Evolutionary conservation across 164 flowering plant genomes (phyloP).

Genomic region (Echeveria elegans): DNA sequence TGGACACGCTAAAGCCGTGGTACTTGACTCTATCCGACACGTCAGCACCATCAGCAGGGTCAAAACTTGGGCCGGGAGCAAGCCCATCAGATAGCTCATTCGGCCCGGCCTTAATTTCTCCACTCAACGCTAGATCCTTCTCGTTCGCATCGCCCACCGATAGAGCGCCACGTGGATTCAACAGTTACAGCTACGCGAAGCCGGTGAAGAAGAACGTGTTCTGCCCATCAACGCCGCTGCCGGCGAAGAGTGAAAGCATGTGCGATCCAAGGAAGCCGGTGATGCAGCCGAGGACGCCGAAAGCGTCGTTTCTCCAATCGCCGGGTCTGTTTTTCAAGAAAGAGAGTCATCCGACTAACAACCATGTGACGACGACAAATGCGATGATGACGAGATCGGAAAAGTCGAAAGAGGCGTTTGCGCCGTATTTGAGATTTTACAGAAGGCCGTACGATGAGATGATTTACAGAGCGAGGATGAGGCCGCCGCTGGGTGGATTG

Average conservation of each 20-base stretch:
- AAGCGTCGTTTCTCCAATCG: slow-evolving; percentile 83
- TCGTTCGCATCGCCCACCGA: slow-evolving; percentile 88
- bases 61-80: slow-evolving; percentile 46
- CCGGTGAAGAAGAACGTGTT: slow-evolving; percentile 24
- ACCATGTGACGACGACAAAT: slow-evolving; percentile 2
- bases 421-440: slow-evolving; percentile 60
- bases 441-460: slow-evolving; percentile 88
- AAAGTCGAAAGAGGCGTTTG: slow-evolving; percentile 54
- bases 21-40: slow-evolving; percentile 64
- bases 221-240: slow-evolving; percentile 70
- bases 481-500: slow-evolving; percentile 94
- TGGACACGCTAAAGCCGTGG: slow-evolving; percentile 95
- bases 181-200: slow-evolving; percentile 13
- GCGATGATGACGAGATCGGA: slow-evolving; percentile 38
- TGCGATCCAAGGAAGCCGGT: slow-evolving; percentile 13
- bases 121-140: slow-evolving; percentile 76
- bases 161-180: slow-evolving; percentile 44
- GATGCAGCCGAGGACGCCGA: slow-evolving; percentile 54
- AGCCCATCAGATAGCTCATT: slow-evolving; percentile 24
- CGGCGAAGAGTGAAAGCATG: slow-evolving; percentile 25
- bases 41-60: slow-evolving; percentile 15
- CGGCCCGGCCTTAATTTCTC: slow-evolving; percentile 74
- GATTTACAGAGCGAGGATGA: slow-evolving; percentile 89
- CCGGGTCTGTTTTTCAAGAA: slow-evolving; percentile 68
- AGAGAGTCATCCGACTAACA: slow-evolving; percentile 16